Conservation (phyloP, 1,284 basidiomycete genomes). For the Sparassis latifolia region DNA sequence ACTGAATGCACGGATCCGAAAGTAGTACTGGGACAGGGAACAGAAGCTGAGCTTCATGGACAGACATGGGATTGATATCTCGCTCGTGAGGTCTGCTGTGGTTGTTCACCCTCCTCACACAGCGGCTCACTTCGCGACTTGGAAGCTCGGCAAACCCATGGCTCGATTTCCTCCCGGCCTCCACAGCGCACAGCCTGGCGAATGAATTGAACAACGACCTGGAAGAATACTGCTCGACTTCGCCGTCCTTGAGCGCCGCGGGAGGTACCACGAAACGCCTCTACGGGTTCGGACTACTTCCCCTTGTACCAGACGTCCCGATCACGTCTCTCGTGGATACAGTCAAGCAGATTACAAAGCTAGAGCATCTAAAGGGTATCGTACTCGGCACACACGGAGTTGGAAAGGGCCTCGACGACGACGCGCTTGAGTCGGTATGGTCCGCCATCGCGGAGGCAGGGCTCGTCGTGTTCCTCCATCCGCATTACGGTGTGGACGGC, state of each 20-base stretch:
- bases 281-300: slow-evolving; percentile 81
- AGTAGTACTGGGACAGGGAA: slow-evolving; percentile 74
- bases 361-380: slow-evolving; percentile 69
- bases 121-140: not conserved
- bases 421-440: slow-evolving; percentile 73
- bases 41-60: slow-evolving; percentile 79
- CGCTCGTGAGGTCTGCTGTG: slow-evolving; percentile 49
- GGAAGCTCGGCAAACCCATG: slow-evolving; percentile 77
- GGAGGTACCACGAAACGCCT: slow-evolving; percentile 46
- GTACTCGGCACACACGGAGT: slow-evolving; percentile 78
- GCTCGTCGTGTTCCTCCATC: slow-evolving; percentile 76
- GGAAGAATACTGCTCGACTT: slow-evolving; percentile 69
- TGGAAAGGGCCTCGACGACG: slow-evolving; percentile 77
- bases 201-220: slow-evolving; percentile 68
- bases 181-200: slow-evolving; percentile 63
- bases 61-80: slow-evolving; percentile 65
- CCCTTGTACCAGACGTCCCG: slow-evolving; percentile 63
- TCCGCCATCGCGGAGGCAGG: slow-evolving; percentile 58
- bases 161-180: slow-evolving; percentile 74
- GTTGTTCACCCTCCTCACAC: not conserved
- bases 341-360: slow-evolving; percentile 56
- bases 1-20: slow-evolving; percentile 14
- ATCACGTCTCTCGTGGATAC: slow-evolving; percentile 50
- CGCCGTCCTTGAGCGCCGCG: slow-evolving; percentile 35
- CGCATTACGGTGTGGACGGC: slow-evolving; percentile 71